These are phyloP conservation scores for Gonapodya prolifera DNA, from an alignment of 192 early-diverging fungal genomes.

Conservation along the genomic window DNA sequence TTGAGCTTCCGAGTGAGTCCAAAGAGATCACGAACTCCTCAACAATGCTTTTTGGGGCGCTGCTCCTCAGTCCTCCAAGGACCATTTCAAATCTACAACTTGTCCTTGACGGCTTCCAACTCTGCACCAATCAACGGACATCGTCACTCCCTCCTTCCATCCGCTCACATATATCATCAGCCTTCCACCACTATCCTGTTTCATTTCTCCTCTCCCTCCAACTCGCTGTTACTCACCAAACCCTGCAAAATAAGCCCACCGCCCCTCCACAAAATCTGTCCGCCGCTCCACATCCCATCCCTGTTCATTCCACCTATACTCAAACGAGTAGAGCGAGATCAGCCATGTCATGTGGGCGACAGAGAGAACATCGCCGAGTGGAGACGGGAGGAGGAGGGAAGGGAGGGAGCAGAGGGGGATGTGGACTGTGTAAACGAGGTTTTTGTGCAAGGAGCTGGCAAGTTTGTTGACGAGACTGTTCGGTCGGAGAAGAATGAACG, in stretches of 20 bases:
- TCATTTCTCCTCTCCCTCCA: constrained; percentile 4
- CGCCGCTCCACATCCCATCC: constrained; percentile 37
- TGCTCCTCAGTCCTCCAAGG: too few relatives aligned
- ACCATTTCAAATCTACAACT: too few relatives aligned
- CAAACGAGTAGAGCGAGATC: constrained; percentile 32
- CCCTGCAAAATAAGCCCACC: constrained; percentile 47
- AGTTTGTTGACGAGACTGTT: not conserved
- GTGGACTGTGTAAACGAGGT: not conserved
- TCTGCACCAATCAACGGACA: too few relatives aligned
- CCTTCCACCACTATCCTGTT: too few relatives aligned
- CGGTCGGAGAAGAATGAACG: not conserved
- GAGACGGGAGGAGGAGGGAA: not conserved
- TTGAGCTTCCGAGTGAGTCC: too few relatives aligned
- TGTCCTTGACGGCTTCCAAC: too few relatives aligned
- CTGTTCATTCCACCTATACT: constrained; percentile 36
- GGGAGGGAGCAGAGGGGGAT: not conserved
- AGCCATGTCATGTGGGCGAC: not conserved
- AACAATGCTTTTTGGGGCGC: too few relatives aligned
- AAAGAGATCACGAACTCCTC: too few relatives aligned
- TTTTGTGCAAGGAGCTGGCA: not conserved
- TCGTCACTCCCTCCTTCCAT: too few relatives aligned
- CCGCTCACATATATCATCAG: too few relatives aligned
- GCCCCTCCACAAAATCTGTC: constrained; percentile 39
- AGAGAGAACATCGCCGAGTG: not conserved
- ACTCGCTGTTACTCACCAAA: constrained; percentile 29